Conservation (phyloP, 2,329 filamentous ascomycete species). For the Aspergillus sp. region DNA sequence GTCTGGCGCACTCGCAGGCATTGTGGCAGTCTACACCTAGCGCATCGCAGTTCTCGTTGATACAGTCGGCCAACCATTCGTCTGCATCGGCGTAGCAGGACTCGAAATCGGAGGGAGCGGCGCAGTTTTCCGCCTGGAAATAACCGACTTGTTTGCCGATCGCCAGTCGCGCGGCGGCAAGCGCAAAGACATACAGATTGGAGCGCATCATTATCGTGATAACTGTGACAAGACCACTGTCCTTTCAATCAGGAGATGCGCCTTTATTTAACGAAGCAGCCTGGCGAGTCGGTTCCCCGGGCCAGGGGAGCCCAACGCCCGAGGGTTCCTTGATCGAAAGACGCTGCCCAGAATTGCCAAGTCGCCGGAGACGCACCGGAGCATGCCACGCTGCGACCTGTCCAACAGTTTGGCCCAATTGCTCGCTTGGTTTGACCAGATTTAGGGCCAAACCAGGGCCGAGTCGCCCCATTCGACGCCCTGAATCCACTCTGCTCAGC, state of each 20-base stretch:
- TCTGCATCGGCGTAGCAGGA: conserved; percentile 5
- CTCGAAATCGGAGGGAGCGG: conserved; percentile 4
- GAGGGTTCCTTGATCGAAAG: background rate
- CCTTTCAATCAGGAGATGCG: background rate
- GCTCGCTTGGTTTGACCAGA: background rate
- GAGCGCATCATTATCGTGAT: background rate
- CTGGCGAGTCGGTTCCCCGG: background rate
- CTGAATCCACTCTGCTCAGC: background rate
- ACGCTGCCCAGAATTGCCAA: background rate
- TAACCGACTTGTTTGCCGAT: conserved; percentile 3
- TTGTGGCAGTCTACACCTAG: background rate
- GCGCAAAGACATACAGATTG: background rate
- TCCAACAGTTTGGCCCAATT: background rate
- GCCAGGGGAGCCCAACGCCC: background rate
- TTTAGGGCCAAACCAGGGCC: background rate
- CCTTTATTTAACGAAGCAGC: background rate
- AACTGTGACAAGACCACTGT: background rate
- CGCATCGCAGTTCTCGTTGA: conserved; percentile 2
- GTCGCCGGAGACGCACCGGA: background rate
- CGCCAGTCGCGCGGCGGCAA: background rate
- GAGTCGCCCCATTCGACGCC: background rate
- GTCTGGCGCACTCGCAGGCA: conserved; percentile 3
- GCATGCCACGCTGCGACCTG: background rate
- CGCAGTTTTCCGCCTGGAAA: conserved; percentile 8
- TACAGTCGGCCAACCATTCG: conserved; percentile 3